Evolutionary conservation across 2,329 filamentous ascomycete genomes (phyloP).

Genomic region (Geoglossum cookeanum): DNA sequence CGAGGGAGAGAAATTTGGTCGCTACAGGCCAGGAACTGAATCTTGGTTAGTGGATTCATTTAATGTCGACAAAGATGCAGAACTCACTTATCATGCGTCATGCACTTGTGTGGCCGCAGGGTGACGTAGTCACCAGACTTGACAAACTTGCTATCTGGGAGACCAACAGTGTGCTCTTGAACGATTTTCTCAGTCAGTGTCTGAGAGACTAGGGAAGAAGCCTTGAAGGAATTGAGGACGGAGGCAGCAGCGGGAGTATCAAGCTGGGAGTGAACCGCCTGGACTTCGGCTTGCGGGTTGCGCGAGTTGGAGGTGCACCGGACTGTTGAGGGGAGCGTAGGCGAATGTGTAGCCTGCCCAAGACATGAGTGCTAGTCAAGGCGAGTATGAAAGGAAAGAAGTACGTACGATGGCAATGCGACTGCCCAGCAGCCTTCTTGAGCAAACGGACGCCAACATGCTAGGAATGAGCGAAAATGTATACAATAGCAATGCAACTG

Average conservation of each 20-base stretch:
- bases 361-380: too few relatives aligned
- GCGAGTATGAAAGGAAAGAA: too few relatives aligned
- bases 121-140: slow-evolving; percentile 69
- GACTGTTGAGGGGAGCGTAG: too few relatives aligned
- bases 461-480: too few relatives aligned
- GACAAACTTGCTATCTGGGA: slow-evolving; percentile 56
- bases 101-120: slow-evolving; percentile 49
- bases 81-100: slow-evolving; percentile 71
- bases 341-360: too few relatives aligned
- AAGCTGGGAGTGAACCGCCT: slow-evolving; percentile 32
- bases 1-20: slow-evolving; percentile 66
- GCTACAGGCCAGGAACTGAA: slow-evolving; percentile 45
- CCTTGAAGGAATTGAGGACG: slow-evolving; percentile 47
- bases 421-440: too few relatives aligned
- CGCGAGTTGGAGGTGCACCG: too few relatives aligned
- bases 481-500: too few relatives aligned
- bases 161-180: slow-evolving; percentile 58
- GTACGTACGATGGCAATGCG: too few relatives aligned
- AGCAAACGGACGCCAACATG: too few relatives aligned
- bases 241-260: slow-evolving; percentile 44
- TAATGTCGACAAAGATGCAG: too few relatives aligned
- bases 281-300: too few relatives aligned
- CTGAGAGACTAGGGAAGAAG: slow-evolving; percentile 34
- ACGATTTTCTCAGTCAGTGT: slow-evolving; percentile 88
- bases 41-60: slow-evolving; percentile 8